These are phyloP conservation scores for Neoascochyta sp. DNA, from an alignment of 2,329 filamentous ascomycete genomes.

Conservation along the genomic window DNA sequence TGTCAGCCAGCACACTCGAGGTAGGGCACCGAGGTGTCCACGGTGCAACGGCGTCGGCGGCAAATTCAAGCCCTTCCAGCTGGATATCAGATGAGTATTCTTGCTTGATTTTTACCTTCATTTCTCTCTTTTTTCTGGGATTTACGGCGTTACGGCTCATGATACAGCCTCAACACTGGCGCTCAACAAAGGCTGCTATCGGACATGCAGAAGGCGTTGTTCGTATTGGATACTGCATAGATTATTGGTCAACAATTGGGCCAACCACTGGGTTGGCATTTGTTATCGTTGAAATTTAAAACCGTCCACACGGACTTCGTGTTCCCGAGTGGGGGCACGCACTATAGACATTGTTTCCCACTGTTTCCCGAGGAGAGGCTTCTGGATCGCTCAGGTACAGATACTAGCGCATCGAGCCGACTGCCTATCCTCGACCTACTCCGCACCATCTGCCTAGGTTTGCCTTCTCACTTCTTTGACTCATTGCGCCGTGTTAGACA, in stretches of 20 bases:
- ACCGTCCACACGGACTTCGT: too few species aligned
- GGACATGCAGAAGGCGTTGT: conserved; percentile 16
- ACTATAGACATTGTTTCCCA: too few species aligned
- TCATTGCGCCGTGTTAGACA: too few species aligned
- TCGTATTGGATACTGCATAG: conserved; percentile 16
- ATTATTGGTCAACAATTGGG: conserved; percentile 8
- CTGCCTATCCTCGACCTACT: too few species aligned
- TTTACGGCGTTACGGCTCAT: conserved; percentile 12
- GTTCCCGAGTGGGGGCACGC: too few species aligned
- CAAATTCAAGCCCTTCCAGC: conserved; percentile 78
- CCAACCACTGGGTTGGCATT: too few species aligned
- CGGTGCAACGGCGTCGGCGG: conserved; percentile 75
- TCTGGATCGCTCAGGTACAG: too few species aligned
- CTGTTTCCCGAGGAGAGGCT: too few species aligned
- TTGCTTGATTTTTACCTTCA: conserved; percentile 5
- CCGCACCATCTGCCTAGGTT: too few species aligned
- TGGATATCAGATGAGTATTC: conserved; percentile 66
- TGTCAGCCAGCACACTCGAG: conserved; percentile 67
- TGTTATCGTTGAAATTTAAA: too few species aligned
- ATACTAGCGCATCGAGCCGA: too few species aligned
- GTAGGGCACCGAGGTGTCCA: conserved; percentile 68
- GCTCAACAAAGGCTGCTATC: conserved; percentile 6
- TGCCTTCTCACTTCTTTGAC: too few species aligned
- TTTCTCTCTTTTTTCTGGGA: conserved; percentile 4
- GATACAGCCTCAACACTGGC: conserved; percentile 4